Percentiles rank a stretch among this genome's conserved stretches.
These are phyloP conservation scores for Ophiostoma australiae DNA, from an alignment of 2,329 filamentous ascomycete genomes.

Conservation along the genomic window DNA sequence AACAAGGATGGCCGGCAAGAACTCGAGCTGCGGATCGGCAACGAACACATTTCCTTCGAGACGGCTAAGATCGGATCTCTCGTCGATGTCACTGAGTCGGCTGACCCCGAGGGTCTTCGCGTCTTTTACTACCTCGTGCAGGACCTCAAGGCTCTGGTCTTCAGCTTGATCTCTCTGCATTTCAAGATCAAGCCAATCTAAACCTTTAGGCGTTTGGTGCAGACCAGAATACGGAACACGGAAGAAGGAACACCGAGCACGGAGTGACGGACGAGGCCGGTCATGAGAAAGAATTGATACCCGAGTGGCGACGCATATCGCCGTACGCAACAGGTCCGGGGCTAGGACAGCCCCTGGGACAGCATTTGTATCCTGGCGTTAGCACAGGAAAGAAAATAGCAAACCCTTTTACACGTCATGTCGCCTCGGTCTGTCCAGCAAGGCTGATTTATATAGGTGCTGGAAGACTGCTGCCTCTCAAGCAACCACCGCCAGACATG, in stretches of 20 bases:
- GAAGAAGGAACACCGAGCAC: neutral
- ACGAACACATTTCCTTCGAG: slow-evolving; percentile 98
- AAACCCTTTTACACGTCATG: neutral
- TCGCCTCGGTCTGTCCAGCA: neutral
- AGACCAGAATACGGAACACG: neutral
- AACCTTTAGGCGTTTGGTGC: neutral
- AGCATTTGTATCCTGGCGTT: neutral
- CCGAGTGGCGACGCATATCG: slow-evolving; percentile 10
- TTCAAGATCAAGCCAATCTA: slow-evolving; percentile 89
- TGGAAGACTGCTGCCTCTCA: neutral
- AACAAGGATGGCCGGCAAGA: slow-evolving; percentile 98
- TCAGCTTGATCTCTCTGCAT: slow-evolving; percentile 91
- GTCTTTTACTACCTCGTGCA: slow-evolving; percentile 99
- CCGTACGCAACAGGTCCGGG: neutral
- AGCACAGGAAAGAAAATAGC: neutral
- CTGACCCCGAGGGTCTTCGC: slow-evolving; percentile 88
- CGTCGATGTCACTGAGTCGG: slow-evolving; percentile 92
- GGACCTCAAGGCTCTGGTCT: slow-evolving; percentile 92
- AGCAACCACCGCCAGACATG: neutral
- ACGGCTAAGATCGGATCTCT: slow-evolving; percentile 97
- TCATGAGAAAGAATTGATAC: slow-evolving; percentile 18
- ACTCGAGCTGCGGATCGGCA: slow-evolving; percentile 87
- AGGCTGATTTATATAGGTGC: neutral
- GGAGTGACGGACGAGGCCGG: neutral
- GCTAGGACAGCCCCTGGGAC: neutral